A percentile compares a stretch with the other conserved stretches of the same genome.
Conservation (phyloP, 1,284 basidiomycete genomes). For the Melampsora americana region DNA sequence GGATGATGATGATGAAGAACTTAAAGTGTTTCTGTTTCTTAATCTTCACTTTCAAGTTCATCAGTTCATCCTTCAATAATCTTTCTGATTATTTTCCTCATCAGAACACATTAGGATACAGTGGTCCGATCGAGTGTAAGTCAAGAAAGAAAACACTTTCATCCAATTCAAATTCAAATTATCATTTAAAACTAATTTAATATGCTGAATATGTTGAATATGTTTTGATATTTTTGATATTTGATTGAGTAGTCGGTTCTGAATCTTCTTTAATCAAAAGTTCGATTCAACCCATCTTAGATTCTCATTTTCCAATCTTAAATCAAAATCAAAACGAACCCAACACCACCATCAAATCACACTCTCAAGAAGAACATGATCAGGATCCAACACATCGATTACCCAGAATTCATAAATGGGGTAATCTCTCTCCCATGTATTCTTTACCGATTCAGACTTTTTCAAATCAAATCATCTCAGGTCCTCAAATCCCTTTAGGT, state of each 20-base stretch:
- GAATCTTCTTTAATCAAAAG: conserved; percentile 16
- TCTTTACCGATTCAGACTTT: conserved; percentile 21
- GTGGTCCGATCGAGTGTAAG: too few species aligned
- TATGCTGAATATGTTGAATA: too few species aligned
- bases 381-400: background rate
- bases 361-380: too few species aligned
- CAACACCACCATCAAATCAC: background rate
- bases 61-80: too few species aligned
- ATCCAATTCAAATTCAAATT: too few species aligned
- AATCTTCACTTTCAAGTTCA: too few species aligned
- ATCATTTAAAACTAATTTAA: too few species aligned
- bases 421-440: conserved; percentile 23
- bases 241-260: background rate
- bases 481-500: conserved; percentile 14
- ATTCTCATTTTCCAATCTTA: conserved; percentile 31
- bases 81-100: too few species aligned
- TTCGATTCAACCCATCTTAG: background rate
- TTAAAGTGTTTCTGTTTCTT: too few species aligned
- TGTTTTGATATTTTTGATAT: background rate
- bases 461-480: background rate
- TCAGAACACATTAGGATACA: too few species aligned
- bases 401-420: conserved; percentile 10
- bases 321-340: background rate
- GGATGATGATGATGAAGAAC: too few species aligned
- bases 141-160: too few species aligned